Conservation (phyloP, 2,329 filamentous ascomycete genomes). For the Fusarium haematococcum region DNA sequence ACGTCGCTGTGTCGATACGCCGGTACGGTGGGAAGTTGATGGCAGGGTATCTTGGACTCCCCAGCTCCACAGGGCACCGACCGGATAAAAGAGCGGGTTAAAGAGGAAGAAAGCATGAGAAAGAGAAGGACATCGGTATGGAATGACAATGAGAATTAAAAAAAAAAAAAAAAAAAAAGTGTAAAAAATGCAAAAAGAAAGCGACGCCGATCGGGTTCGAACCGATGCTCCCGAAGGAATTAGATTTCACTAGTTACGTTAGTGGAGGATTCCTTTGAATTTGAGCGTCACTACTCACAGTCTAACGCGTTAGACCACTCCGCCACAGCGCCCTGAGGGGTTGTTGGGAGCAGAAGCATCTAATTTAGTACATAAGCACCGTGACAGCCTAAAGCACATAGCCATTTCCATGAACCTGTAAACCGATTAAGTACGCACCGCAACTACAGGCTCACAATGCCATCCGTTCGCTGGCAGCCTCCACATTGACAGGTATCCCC, state of each 20-base stretch:
- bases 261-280: neutral
- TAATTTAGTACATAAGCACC: neutral
- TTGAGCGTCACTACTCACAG: neutral
- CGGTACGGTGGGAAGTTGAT: neutral
- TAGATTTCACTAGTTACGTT: slow-evolving; percentile 1
- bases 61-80: neutral
- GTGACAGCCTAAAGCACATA: neutral
- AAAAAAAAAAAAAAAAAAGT: neutral
- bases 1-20: neutral
- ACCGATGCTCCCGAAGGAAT: slow-evolving; percentile 12
- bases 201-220: slow-evolving; percentile 9
- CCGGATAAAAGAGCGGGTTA: neutral
- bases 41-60: neutral
- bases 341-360: neutral
- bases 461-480: too few species aligned
- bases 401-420: neutral
- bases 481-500: neutral
- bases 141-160: neutral
- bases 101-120: neutral
- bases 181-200: neutral
- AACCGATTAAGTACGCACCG: too few species aligned
- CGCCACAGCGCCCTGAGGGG: slow-evolving; percentile 7
- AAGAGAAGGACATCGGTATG: neutral
- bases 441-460: too few species aligned
- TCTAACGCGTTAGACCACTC: slow-evolving; percentile 14